Evolutionary conservation across 2,329 filamentous ascomycete species (phyloP), one percentile per base, ranked within the genome.

Genomic region (Cadophora sp.): DNA sequence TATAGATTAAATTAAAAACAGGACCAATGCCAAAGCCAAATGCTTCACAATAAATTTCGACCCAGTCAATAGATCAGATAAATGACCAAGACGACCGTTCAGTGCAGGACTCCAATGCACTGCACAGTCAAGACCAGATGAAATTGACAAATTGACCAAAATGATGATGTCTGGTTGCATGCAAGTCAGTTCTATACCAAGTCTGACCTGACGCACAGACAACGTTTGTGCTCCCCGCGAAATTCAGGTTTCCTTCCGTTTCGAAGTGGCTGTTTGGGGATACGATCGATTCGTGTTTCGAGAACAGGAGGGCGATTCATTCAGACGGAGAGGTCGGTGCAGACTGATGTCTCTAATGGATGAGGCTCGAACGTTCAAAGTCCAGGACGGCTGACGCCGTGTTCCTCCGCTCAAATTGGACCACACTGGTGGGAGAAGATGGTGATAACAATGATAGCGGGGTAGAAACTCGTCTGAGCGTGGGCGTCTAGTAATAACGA

Each of bases 151-250:
- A 31, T 55, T 12, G 29, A 60, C 12, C 11, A 40, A 43, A 59
- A 43, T 11, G 26, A 26, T 43, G 31, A 40, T 60, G 37, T n/a
- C 5, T 40, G n/a, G 56, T 29, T 65, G 31, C 37, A 29, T 55
- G 27, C 27, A 29, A 53, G 53, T 53, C 51, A 34, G 37, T 65
- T 59, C 26, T 64, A 70, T 63, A 65, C 43, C 55, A 16, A 31
- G 51, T 37, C 40, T 62, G 19, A 50, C 34, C 31, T 50, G 11
- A 11, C 66, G 67, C 72, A 71, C 72, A 60, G 70, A 66, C 60
- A 62, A 66, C 40, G 53, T 69, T 70, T 63, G 58, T 67, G 65
- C 67, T 62, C 64, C 62, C 51, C 62, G 56, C 31, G 26, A 59
- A 71, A 65, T 48, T 37, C 67, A 31, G 65, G 26, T 67, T 62